phyloP scores from a whole-genome alignment of 495 filamentous ascomycete species.

The Hypomontagnella monticulosa region DNA sequence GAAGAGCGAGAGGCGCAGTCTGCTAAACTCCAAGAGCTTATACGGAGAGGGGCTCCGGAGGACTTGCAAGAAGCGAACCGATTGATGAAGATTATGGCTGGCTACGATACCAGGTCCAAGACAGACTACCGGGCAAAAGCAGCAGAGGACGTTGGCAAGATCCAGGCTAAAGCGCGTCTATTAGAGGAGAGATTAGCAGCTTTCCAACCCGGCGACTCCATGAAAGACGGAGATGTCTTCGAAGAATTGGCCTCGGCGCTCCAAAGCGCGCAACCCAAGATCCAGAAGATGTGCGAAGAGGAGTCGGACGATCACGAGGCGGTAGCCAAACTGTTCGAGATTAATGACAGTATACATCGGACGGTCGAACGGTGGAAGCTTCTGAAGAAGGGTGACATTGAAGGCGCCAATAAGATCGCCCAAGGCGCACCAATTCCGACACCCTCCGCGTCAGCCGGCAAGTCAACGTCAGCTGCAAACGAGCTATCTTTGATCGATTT shows the following conservation, averaged over 20 bases:
- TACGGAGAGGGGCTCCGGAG: conserved; percentile 87
- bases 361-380: conserved; percentile 95
- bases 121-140: conserved; percentile 98
- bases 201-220: conserved; percentile 80
- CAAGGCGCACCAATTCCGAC: conserved; percentile 75
- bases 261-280: conserved; percentile 95
- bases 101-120: conserved; percentile 92
- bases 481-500: conserved; percentile 96
- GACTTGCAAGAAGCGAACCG: conserved; percentile 96
- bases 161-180: conserved; percentile 91
- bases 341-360: conserved; percentile 98
- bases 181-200: conserved; percentile 92
- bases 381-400: conserved; percentile 90
- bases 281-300: conserved; percentile 99
- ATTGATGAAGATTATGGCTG: conserved; percentile 99
- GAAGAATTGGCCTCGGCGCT: conserved; percentile 94
- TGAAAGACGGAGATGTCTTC: conserved; percentile 91
- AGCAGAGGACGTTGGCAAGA: conserved; percentile 90
- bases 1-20: conserved; percentile 95
- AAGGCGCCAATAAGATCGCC: conserved; percentile 84
- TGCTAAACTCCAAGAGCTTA: conserved; percentile 95
- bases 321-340: conserved; percentile 92
- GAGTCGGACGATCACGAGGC: conserved; percentile 97
- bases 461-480: conserved; percentile 77
- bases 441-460: conserved; percentile 66